These are phyloP conservation scores for Alternaria sp. DNA, from an alignment of 2,329 filamentous ascomycete species.

Conservation along the genomic window DNA sequence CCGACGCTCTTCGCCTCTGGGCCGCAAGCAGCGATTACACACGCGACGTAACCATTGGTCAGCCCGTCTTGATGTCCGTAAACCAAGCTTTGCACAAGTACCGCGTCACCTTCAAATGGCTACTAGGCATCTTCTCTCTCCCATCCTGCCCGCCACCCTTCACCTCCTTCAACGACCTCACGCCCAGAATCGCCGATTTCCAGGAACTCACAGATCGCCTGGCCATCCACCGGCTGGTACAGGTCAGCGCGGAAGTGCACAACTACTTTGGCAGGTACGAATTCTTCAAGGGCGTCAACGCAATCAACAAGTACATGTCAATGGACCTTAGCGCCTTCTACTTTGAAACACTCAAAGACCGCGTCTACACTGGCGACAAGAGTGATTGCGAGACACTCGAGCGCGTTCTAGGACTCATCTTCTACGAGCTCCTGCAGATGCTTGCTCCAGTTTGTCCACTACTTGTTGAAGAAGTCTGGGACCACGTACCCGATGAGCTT, in stretches of 20 bases:
- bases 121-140: conserved; percentile 71
- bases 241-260: conserved; percentile 71
- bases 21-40: conserved; percentile 92
- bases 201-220: conserved; percentile 63
- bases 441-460: conserved; percentile 82
- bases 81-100: conserved; percentile 84
- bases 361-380: conserved; percentile 82
- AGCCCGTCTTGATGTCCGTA: conserved; percentile 76
- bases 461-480: conserved; percentile 89
- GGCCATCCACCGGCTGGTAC: conserved; percentile 75
- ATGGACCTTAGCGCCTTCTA: conserved; percentile 92
- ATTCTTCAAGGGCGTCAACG: conserved; percentile 78
- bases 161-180: conserved; percentile 34
- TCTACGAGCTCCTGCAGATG: conserved; percentile 77
- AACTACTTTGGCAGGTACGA: conserved; percentile 74
- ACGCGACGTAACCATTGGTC: conserved; percentile 82
- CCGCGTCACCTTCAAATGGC: conserved; percentile 87
- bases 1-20: conserved; percentile 90
- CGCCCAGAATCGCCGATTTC: conserved; percentile 13
- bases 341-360: conserved; percentile 89
- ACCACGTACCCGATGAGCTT: conserved; percentile 73
- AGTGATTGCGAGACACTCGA: conserved; percentile 68
- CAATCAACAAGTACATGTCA: conserved; percentile 82
- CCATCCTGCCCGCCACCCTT: conserved; percentile 50
- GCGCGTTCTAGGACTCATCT: conserved; percentile 67